phyloP scores from a whole-genome alignment of 2,329 filamentous ascomycete genomes.

The Paradendryphiella salina region DNA sequence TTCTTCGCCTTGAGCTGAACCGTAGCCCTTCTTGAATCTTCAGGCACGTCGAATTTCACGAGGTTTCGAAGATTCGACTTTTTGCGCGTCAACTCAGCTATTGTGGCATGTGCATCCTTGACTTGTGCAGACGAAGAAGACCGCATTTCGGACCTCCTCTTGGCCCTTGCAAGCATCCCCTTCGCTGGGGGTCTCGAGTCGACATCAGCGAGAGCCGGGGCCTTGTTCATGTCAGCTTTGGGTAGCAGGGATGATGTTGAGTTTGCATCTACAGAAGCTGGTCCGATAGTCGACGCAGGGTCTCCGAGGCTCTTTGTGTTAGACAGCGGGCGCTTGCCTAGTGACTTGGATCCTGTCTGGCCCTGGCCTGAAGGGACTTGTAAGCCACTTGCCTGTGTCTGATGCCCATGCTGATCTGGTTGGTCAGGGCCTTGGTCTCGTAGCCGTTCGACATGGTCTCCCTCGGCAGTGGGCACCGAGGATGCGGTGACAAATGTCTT shows the following conservation, averaged over 20 bases:
- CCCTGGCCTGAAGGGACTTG: slow-evolving; percentile 31
- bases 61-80: slow-evolving; percentile 42
- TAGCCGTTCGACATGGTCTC: slow-evolving; percentile 6
- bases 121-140: slow-evolving; percentile 18
- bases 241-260: slow-evolving; percentile 46
- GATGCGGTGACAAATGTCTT: slow-evolving; percentile 42
- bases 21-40: slow-evolving; percentile 45
- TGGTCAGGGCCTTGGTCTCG: slow-evolving; percentile 7
- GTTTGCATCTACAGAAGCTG: slow-evolving; percentile 40
- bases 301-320: slow-evolving; percentile 34
- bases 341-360: slow-evolving; percentile 19
- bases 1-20: slow-evolving; percentile 47
- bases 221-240: slow-evolving; percentile 43
- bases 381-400: slow-evolving; percentile 38
- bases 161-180: slow-evolving; percentile 37
- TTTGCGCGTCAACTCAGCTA: slow-evolving; percentile 25
- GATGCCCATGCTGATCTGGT: slow-evolving; percentile 24
- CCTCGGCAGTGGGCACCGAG: slow-evolving; percentile 19
- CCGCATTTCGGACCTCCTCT: slow-evolving; percentile 30
- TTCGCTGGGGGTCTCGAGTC: slow-evolving; percentile 27
- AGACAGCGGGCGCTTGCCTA: slow-evolving; percentile 37
- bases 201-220: slow-evolving; percentile 23
- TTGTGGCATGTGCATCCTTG: slow-evolving; percentile 8
- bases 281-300: slow-evolving; percentile 30
- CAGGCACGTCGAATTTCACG: slow-evolving; percentile 51